A percentile compares a stretch with the other conserved stretches of the same genome.
Evolutionary conservation across 169 alveolate species (phyloP).

Genomic region (Cryptosporidium andersoni): DNA sequence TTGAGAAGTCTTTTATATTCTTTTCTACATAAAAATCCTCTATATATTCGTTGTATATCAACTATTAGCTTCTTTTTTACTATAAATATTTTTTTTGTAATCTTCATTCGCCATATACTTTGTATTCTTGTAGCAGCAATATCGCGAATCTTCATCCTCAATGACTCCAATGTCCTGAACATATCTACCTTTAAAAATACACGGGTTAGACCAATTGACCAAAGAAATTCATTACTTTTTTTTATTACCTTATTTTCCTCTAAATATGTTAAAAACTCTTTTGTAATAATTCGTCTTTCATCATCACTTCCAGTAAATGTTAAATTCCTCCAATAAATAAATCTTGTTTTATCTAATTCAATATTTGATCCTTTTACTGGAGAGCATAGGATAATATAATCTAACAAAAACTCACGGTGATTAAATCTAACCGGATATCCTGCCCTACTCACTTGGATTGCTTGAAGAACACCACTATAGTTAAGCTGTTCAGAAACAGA

Average conservation of each 20-base stretch:
- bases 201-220: slow-evolving; percentile 55
- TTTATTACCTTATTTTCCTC: neutral
- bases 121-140: slow-evolving; percentile 73
- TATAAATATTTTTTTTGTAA: neutral
- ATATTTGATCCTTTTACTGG: slow-evolving; percentile 18
- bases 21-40: slow-evolving; percentile 44
- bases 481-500: slow-evolving; percentile 90
- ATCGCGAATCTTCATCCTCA: slow-evolving; percentile 49
- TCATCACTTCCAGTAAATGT: neutral
- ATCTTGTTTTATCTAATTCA: slow-evolving; percentile 6
- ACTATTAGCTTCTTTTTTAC: neutral
- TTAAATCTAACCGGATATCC: slow-evolving; percentile 93
- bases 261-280: slow-evolving; percentile 17
- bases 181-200: slow-evolving; percentile 45
- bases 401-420: slow-evolving; percentile 85
- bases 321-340: neutral
- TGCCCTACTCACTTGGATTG: slow-evolving; percentile 92
- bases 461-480: slow-evolving; percentile 91
- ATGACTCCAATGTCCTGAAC: slow-evolving; percentile 34
- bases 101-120: slow-evolving; percentile 70
- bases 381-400: slow-evolving; percentile 80
- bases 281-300: neutral
- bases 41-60: slow-evolving; percentile 45
- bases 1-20: slow-evolving; percentile 11
- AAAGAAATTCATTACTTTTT: neutral